Conservation (phyloP, 1,284 basidiomycete genomes). For the Cutaneotrichosporon curvatum region DNA sequence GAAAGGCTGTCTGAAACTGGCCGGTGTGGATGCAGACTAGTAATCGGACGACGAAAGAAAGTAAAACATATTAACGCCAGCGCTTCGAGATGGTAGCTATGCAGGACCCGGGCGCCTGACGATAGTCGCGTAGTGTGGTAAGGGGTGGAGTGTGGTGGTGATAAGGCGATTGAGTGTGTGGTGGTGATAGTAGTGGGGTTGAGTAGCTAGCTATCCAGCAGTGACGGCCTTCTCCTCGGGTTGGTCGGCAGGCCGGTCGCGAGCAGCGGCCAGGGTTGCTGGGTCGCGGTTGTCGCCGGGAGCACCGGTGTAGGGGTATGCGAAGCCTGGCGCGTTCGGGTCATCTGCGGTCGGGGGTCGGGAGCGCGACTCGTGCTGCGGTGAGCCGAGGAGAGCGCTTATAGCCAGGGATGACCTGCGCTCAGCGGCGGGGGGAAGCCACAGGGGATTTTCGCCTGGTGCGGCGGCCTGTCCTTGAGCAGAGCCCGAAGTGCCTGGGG, state of each 20-base stretch:
- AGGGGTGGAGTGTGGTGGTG: background rate
- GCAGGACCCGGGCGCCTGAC: background rate
- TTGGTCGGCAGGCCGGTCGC: background rate
- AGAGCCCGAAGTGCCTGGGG: no score
- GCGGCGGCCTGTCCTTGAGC: constrained; percentile 1
- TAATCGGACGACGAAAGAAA: background rate
- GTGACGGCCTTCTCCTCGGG: constrained; percentile 1
- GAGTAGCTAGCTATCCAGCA: constrained; percentile 3
- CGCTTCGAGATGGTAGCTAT: background rate
- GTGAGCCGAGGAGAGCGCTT: constrained; percentile 39
- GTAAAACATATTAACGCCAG: background rate
- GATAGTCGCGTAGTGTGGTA: background rate
- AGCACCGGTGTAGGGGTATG: constrained; percentile 3
- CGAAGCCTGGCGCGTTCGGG: background rate
- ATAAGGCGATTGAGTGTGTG: background rate
- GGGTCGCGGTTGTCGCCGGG: background rate
- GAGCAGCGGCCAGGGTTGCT: background rate
- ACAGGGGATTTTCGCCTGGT: constrained; percentile 24
- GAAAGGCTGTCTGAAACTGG: no score
- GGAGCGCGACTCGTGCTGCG: constrained; percentile 26
- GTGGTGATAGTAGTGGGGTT: no score
- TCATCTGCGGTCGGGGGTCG: constrained; percentile 20
- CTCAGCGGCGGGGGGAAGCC: constrained; percentile 38
- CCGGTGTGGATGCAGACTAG: no score
- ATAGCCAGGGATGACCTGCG: constrained; percentile 39